A percentile compares a stretch with the other conserved stretches of the same genome.
phyloP scores from a whole-genome alignment of 768 basidiomycete genomes.

The Leccinum sublutescens region DNA sequence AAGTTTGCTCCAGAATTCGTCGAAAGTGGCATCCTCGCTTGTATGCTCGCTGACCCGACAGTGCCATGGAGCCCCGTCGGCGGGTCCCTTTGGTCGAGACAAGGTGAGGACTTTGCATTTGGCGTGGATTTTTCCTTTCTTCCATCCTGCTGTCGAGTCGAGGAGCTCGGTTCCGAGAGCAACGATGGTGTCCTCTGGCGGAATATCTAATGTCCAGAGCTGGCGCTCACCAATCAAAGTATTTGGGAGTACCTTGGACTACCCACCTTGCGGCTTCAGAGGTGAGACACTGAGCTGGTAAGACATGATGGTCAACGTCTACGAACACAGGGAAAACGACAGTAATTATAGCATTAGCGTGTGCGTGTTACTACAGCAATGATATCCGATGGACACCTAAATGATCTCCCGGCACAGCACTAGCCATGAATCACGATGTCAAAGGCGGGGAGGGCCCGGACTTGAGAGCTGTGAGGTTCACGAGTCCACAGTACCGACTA shows the following conservation, averaged over 20 bases:
- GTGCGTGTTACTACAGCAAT: conserved; percentile 18
- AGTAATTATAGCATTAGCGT: conserved; percentile 16
- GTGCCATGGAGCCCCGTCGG: conserved; percentile 65
- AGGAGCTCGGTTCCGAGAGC: conserved; percentile 54
- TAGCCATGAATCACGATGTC: conserved; percentile 6
- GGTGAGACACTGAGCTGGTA: conserved; percentile 41
- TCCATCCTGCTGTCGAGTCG: conserved; percentile 59
- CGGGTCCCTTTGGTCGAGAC: conserved; percentile 48
- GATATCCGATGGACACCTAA: conserved; percentile 9
- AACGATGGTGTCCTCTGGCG: conserved; percentile 57
- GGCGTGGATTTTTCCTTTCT: conserved; percentile 61
- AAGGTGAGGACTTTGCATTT: conserved; percentile 55
- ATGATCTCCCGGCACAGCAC: not conserved
- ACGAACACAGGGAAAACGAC: not conserved
- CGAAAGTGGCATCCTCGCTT: conserved; percentile 66
- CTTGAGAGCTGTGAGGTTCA: conserved; percentile 52
- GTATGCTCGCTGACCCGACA: conserved; percentile 66
- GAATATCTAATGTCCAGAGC: conserved; percentile 45
- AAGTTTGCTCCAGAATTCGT: conserved; percentile 69
- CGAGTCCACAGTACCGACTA: conserved; percentile 80
- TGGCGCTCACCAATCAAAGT: not conserved
- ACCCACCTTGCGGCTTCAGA: conserved; percentile 40
- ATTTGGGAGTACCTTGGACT: not conserved
- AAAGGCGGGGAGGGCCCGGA: conserved; percentile 3
- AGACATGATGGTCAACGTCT: conserved; percentile 23